Evolutionary conservation across 1,284 basidiomycete species (phyloP).

Genomic region (Cutaneotrichosporon sp.): DNA sequence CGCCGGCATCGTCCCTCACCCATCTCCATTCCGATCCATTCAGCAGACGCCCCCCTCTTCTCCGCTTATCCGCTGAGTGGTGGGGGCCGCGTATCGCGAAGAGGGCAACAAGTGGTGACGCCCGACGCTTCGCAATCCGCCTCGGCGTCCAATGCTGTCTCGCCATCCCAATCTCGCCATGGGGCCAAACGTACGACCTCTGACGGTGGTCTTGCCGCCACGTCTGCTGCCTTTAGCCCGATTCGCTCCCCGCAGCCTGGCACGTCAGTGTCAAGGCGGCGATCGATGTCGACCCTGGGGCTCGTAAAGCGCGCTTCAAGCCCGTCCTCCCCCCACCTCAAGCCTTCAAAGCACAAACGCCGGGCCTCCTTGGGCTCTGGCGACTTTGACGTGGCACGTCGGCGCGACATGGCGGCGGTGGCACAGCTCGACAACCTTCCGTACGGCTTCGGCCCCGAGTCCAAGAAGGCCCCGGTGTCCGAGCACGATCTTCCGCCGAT

Average conservation of each 20-base stretch:
- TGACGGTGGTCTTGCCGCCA: neutral
- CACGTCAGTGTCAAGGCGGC: conserved; percentile 13
- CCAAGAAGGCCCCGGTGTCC: conserved; percentile 4
- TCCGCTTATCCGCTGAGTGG: conserved; percentile 26
- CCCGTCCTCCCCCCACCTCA: conserved; percentile 6
- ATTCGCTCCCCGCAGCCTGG: neutral
- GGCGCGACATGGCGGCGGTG: conserved; percentile 15
- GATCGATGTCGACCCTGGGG: conserved; percentile 16
- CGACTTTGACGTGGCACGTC: conserved; percentile 17
- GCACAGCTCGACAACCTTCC: conserved; percentile 15
- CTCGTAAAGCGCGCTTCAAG: conserved; percentile 11
- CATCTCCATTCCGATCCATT: conserved; percentile 15
- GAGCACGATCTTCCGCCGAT: conserved; percentile 7
- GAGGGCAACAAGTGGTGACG: neutral
- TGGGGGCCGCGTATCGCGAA: conserved; percentile 1
- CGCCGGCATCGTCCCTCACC: conserved; percentile 3
- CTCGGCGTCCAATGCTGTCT: conserved; percentile 7
- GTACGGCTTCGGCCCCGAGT: conserved; percentile 13
- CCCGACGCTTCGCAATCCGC: conserved; percentile 7
- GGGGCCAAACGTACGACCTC: neutral
- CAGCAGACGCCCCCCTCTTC: conserved; percentile 12
- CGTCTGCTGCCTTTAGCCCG: conserved; percentile 3
- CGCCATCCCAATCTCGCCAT: conserved; percentile 7
- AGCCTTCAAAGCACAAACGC: conserved; percentile 1
- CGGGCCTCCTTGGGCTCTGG: conserved; percentile 18